phyloP scores from a whole-genome alignment of 2,329 filamentous ascomycete genomes.

The Sporothrix pseudoabietina region DNA sequence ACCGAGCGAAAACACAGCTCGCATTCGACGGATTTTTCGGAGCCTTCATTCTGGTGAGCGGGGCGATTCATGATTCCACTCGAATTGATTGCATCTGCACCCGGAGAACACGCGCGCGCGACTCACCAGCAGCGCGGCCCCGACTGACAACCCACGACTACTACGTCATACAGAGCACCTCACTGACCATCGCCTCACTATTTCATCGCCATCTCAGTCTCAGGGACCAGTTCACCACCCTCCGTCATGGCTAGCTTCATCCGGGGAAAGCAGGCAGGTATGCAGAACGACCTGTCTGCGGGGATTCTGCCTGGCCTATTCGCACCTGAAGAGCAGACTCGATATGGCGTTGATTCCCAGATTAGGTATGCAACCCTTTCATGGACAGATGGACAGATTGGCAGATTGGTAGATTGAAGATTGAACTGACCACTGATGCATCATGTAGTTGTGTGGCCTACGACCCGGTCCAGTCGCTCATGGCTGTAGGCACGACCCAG shows the following conservation, averaged over 20 bases:
- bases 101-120: not conserved
- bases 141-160: not conserved
- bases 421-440: not conserved
- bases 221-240: not conserved
- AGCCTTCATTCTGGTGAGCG: not conserved
- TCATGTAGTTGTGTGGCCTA: slow-evolving; percentile 49
- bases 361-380: slow-evolving; percentile 54
- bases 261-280: slow-evolving; percentile 88
- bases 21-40: slow-evolving; percentile 13
- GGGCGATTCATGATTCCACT: not conserved
- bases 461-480: slow-evolving; percentile 88
- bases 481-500: slow-evolving; percentile 88
- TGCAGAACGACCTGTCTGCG: slow-evolving; percentile 86
- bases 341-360: slow-evolving; percentile 80
- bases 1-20: not conserved
- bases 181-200: not conserved
- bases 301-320: slow-evolving; percentile 78
- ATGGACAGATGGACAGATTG: no score
- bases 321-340: slow-evolving; percentile 76
- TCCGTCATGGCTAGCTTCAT: slow-evolving; percentile 78
- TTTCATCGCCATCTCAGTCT: not conserved
- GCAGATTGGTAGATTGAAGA: not conserved
- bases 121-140: not conserved
- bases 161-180: not conserved
- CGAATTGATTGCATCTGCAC: not conserved